A percentile compares a stretch with the other conserved stretches of the same genome.
Conservation (phyloP, 306 rosid species). For the Lablab purpureus region DNA sequence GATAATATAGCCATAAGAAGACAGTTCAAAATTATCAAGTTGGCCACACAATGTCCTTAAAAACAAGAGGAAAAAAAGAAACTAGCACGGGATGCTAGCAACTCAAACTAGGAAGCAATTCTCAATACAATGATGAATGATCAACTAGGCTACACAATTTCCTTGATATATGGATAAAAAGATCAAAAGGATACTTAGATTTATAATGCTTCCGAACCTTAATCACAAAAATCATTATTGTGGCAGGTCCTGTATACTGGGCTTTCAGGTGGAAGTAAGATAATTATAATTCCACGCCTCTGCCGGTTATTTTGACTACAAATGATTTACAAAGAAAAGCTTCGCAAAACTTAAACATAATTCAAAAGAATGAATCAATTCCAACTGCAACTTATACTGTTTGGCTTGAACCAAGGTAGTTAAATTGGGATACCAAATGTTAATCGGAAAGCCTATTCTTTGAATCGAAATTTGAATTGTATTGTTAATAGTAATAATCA, state of each 20-base stretch:
- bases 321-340: conserved; percentile 11
- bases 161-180: conserved; percentile 16
- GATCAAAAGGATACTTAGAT: conserved; percentile 11
- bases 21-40: conserved; percentile 23
- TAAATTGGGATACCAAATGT: too few relatives aligned
- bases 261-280: conserved; percentile 8
- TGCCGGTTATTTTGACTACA: conserved; percentile 5
- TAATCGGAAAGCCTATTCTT: too few relatives aligned
- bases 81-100: conserved; percentile 13
- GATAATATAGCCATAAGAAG: conserved; percentile 4
- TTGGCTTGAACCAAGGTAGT: background rate
- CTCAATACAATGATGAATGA: conserved; percentile 12
- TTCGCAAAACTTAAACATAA: background rate
- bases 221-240: conserved; percentile 21
- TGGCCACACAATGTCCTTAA: conserved; percentile 29
- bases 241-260: background rate
- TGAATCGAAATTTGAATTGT: too few relatives aligned
- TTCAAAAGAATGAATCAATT: conserved; percentile 7
- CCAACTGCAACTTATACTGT: background rate
- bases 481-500: too few relatives aligned
- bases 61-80: background rate
- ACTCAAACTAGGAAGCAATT: conserved; percentile 25
- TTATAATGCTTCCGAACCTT: conserved; percentile 7
- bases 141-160: conserved; percentile 24
- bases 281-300: background rate